phyloP scores from a whole-genome alignment of 805 yeast genomes.

The Sungouiozyma intestinalis region DNA sequence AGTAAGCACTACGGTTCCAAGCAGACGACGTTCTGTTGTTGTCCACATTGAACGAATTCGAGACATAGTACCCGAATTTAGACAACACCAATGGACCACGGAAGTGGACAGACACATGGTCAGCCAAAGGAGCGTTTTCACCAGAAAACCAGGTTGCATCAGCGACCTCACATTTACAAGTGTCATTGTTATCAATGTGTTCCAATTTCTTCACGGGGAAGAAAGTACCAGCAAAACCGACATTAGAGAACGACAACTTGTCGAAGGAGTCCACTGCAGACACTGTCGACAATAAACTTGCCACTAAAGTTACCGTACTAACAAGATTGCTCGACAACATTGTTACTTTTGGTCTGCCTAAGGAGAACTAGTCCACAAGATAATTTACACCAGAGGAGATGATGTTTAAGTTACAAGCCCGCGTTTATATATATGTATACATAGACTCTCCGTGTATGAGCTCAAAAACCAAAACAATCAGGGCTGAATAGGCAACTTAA shows the following conservation, averaged over 20 bases:
- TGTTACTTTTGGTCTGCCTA: no score
- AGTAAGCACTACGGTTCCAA: slow-evolving; percentile 55
- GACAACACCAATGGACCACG: slow-evolving; percentile 60
- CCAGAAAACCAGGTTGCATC: slow-evolving; percentile 34
- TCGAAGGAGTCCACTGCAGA: slow-evolving; percentile 11
- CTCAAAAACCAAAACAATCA: not conserved
- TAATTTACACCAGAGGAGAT: no score
- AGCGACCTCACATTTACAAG: slow-evolving; percentile 25
- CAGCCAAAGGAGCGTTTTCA: slow-evolving; percentile 52
- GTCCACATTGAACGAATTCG: slow-evolving; percentile 31
- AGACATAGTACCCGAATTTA: slow-evolving; percentile 52
- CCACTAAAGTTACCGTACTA: not conserved
- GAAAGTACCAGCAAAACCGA: slow-evolving; percentile 26
- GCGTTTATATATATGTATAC: no score
- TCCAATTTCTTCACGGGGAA: slow-evolving; percentile 22
- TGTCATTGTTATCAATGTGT: slow-evolving; percentile 11
- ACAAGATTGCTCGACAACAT: not conserved
- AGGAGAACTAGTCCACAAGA: not conserved
- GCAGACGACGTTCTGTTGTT: slow-evolving; percentile 29
- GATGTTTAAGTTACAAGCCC: not conserved
- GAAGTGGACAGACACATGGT: slow-evolving; percentile 62
- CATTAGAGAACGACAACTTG: slow-evolving; percentile 22
- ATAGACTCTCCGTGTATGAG: not conserved
- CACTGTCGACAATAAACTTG: not conserved
- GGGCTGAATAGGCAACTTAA: not conserved